Base-by-base conservation (phyloP, 1,284 basidiomycete species). In the Sphaerobolus stellatus region DNA sequence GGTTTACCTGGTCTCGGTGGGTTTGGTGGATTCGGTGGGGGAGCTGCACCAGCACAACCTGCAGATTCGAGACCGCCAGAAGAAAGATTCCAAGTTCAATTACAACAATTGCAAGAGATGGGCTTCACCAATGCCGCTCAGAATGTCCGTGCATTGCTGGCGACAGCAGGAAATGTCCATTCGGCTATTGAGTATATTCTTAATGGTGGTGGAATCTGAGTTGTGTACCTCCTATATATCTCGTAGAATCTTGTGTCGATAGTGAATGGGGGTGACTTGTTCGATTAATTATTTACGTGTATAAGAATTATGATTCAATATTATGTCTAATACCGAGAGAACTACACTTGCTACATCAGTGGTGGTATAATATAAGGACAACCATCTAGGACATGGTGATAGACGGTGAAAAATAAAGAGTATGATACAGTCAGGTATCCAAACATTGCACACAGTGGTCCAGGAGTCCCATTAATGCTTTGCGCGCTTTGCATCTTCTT, bases 111-210 rank as follows among this genome's bases (percentile, higher is more conserved):
- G 61, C 87, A 91, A 72, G 90, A 89, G 56, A 92, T 92, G 90
- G 90, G 90, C 1, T 92, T 92, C 69, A 80, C 75, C 22, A 90
- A 94, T 59, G 91, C 92, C 9, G 70, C 82, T 47, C 92, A 94
- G 78, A 96, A 96, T 66, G 78, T 96, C n/a, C 79, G 92, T 18
- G 92, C 93, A 8, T 73, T 96, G 51, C 78, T 92, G 27, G 90
- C 90, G 45, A 94, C 92, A 0, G 92, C 84, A 20, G 93, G 93
- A 5, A 94, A 94, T 64, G 91, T 96, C 28, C 83, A 94, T 67
- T 81, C 86, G 25, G 92, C 93, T 34, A 90, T 96, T 62, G 93
- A 95, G 72, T 92, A 95, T 66, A 93, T 96, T 61, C 79, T 96
- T 57, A 72, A 77, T 44, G 91, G 91, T 1, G 87, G 88, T 11